Conservation (phyloP, 495 filamentous ascomycete genomes). For the Trichoderma reesei region DNA sequence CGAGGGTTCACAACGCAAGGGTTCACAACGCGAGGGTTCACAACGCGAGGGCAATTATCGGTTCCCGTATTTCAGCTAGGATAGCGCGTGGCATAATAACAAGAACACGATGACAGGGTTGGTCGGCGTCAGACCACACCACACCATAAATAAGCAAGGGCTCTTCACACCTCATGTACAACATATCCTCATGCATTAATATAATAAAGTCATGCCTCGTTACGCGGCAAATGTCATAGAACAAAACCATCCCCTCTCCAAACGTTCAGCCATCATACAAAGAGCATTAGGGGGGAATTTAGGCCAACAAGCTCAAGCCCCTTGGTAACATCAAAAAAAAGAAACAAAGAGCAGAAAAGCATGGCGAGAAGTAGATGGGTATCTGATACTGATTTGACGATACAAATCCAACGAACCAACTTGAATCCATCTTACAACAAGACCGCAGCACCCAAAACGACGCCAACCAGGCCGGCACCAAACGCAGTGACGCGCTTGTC, state of each 20-base stretch:
- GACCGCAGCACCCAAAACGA: not conserved
- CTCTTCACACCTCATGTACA: not conserved
- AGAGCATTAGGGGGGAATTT: not conserved
- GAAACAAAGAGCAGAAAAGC: not conserved
- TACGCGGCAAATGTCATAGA: not conserved
- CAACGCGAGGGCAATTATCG: too few relatives aligned
- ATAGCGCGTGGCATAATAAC: too few relatives aligned
- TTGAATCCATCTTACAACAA: not conserved
- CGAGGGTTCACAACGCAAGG: too few relatives aligned
- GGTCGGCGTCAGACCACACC: not conserved
- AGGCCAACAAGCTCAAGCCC: not conserved
- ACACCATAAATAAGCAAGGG: not conserved
- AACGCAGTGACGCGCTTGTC: not conserved
- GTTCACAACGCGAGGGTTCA: too few relatives aligned
- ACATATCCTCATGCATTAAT: slow-evolving; percentile 6
- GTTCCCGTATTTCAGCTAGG: too few relatives aligned
- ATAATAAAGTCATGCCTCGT: not conserved
- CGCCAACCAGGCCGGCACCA: not conserved
- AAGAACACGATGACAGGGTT: not conserved
- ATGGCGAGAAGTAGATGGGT: not conserved
- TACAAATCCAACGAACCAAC: not conserved
- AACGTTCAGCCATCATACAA: not conserved
- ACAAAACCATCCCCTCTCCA: not conserved
- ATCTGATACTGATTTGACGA: not conserved
- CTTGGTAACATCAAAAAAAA: not conserved